Evolutionary conservation across 768 basidiomycete genomes (phyloP), one percentile per base, ranked within the genome.

Genomic region (Leccinum arenicola): DNA sequence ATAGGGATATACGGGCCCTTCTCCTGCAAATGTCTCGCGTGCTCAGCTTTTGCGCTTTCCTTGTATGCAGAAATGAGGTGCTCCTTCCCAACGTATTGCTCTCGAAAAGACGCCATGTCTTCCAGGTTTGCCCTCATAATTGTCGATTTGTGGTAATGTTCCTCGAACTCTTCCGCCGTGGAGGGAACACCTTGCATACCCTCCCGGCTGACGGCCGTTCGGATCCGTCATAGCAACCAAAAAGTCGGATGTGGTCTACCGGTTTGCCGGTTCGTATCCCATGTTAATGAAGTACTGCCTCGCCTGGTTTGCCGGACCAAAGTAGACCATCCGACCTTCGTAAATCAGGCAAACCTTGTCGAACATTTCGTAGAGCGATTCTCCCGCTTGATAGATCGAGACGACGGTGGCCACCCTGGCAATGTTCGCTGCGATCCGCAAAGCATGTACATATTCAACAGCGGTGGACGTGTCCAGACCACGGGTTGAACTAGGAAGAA

Each of bases 351-450:
- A 81, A 27, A 27, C 27, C 27, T 27, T 27, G 27, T 27, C 27
- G 27, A 21, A 94, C 62, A 81, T 77, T 45, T 80, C 61, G 58
- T 85, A 88, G 0, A 88, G 71, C 3, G 78, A 77, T 69, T 93
- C 90, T 52, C 87, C 86, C 5, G 91, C 92, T 71, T 94, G 92
- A 73, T 95, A 94, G 43, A 95, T 84, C 2, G 90, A 88, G 21
- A 93, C 89, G 56, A 94, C 83, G 1, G 88, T 92, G 3, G 87
- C 68, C 36, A 73, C 55, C 25, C 74, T 70, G 60, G 75, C 71
- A 11, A 82, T 72, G 66, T 90, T 84, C 1, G 89, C 89, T 1
- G 83, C 79, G 43, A 87, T 83, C 9, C 89, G 82, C 17, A 92
- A 74, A 0, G 87, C 86, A 49, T 82, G 84, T 36, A 85, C 85